Evolutionary conservation across 2,329 filamentous ascomycete species (phyloP).

Genomic region (Tricladium varicosporioides): DNA sequence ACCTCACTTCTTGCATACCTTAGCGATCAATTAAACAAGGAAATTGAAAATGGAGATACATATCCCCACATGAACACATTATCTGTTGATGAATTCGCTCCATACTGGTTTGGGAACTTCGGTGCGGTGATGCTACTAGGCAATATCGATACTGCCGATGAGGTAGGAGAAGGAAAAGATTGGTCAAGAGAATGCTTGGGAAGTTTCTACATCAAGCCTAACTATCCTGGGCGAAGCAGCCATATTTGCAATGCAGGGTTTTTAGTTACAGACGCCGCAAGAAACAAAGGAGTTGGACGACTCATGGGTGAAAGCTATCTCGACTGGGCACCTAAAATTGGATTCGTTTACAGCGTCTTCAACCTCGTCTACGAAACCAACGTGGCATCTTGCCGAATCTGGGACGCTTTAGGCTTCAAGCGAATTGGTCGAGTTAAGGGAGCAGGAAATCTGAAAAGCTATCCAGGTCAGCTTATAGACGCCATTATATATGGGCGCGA

Average conservation of each 20-base stretch:
- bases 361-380: constrained; percentile 76
- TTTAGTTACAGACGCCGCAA: constrained; percentile 52
- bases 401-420: constrained; percentile 73
- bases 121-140: constrained; percentile 69
- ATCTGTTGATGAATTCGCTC: constrained; percentile 58
- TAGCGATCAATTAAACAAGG: constrained; percentile 64
- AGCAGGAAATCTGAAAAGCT: constrained; percentile 50
- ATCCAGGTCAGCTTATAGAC: constrained; percentile 51
- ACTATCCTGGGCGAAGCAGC: constrained; percentile 71
- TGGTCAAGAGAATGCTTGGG: constrained; percentile 67
- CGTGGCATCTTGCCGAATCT: constrained; percentile 67
- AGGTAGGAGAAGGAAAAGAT: constrained; percentile 48
- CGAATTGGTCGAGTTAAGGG: constrained; percentile 64
- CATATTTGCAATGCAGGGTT: constrained; percentile 70
- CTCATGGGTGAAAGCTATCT: constrained; percentile 56
- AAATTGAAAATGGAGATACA: constrained; percentile 71
- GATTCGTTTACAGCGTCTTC: constrained; percentile 73
- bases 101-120: constrained; percentile 74
- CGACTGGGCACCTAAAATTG: constrained; percentile 56
- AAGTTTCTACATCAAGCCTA: constrained; percentile 72
- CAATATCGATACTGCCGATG: constrained; percentile 54
- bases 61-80: constrained; percentile 68
- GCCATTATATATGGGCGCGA: constrained; percentile 64
- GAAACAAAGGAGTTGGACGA: constrained; percentile 54
- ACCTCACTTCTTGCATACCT: constrained; percentile 61